Percentiles rank a stretch among this genome's conserved stretches.
Evolutionary conservation across 345 rosid genomes (phyloP).

Genomic region (rapeseed (Brassica napus)): DNA sequence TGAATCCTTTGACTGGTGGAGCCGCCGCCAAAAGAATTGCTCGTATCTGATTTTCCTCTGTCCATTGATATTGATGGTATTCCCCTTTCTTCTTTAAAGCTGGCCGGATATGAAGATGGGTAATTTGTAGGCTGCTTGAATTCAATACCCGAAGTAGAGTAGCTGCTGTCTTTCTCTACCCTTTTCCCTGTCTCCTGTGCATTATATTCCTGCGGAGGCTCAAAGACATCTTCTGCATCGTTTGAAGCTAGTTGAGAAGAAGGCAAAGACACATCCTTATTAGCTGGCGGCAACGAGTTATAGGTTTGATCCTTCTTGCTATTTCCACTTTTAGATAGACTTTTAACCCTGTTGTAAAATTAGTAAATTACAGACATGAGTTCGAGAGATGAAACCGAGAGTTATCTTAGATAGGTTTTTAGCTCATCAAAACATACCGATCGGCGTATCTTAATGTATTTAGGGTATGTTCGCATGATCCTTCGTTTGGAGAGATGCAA

Average conservation of each 20-base stretch:
- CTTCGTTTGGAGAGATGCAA: constrained; percentile 95
- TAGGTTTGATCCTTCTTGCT: constrained; percentile 67
- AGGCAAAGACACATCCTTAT: constrained; percentile 56
- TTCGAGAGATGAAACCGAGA: not conserved
- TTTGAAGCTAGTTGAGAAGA: constrained; percentile 48
- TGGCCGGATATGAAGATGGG: constrained; percentile 47
- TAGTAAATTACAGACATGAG: constrained; percentile 9
- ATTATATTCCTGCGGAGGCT: constrained; percentile 57
- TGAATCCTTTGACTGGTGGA: constrained; percentile 52
- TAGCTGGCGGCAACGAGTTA: constrained; percentile 48
- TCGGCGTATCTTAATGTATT: constrained; percentile 97
- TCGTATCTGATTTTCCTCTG: constrained; percentile 57
- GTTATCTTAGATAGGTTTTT: not conserved
- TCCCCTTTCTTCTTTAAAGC: constrained; percentile 59
- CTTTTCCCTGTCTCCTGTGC: constrained; percentile 47
- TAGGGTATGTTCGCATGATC: constrained; percentile 93
- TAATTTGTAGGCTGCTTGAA: constrained; percentile 50
- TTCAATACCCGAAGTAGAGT: constrained; percentile 48
- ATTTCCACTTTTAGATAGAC: constrained; percentile 91
- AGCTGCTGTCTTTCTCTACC: constrained; percentile 62
- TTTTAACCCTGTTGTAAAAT: constrained; percentile 74
- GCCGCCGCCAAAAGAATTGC: constrained; percentile 49
- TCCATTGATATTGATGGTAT: constrained; percentile 53
- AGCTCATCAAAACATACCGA: constrained; percentile 50
- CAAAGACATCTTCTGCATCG: constrained; percentile 56